Base-by-base conservation (phyloP, 75 land plant genomes). In the Sequoia sempervirens region DNA sequence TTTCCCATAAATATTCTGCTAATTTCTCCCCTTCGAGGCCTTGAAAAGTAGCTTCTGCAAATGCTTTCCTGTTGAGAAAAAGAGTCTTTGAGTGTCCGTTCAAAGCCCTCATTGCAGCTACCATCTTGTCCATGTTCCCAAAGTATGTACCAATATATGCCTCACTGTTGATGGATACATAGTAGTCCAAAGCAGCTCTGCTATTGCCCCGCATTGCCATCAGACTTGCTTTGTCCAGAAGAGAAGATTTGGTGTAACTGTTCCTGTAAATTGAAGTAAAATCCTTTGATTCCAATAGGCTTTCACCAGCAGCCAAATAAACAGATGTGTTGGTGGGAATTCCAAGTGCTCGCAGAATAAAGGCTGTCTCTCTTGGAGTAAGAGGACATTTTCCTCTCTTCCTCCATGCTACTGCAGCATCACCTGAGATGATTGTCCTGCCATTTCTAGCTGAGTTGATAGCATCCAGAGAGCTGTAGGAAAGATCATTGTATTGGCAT, bases 111-210 rank as follows among this genome's bases (percentile, higher is more conserved):
- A 95, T 94, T 9, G 99, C 92, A 80, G 95, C 82, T 34, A 96
- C 99, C 99, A 96, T 96, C 91, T 96, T 95, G 82, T 96, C 99
- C 99, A 96, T 96, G 85, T 96, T 95, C 50, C 97, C 99, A 75
- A 96, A 95, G 84, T 90, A 95, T 9, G 97, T 96, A 11, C 97
- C 99, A 23, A 96, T 81, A 66, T 96, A 96, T 7, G 86, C 92
- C 41, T 96, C 99, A 82, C 95, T 92, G 83, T 93, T 90, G n/a
- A 95, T 91, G 8, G 95, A 90, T 15, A 96, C 89, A 83, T 89
- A 93, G 84, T 93, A 96, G 78, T 96, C 99, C 28, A 96, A 69
- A 0, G 97, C 97, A 85, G 99, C 99, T 92, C 94, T 92, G 52
- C 94, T 93, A 84, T 94, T 96, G 40, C 97, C 98, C 73, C 90